Evolutionary conservation across 495 filamentous ascomycete genomes (phyloP).

Genomic region (Penicillium cosmopolitanum): DNA sequence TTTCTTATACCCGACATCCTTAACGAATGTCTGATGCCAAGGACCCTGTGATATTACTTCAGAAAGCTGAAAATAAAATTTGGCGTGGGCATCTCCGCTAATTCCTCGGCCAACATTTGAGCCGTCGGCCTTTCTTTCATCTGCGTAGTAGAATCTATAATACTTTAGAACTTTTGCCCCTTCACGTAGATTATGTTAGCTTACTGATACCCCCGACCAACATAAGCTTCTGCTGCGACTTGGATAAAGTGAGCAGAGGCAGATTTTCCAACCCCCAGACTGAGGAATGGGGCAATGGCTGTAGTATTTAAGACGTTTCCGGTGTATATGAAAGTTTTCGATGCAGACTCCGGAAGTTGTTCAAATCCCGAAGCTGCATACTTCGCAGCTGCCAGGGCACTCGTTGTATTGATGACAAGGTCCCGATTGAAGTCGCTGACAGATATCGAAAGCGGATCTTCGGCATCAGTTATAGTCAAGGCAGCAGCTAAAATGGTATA

Average conservation of each 20-base stretch:
- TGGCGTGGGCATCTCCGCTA: constrained; percentile 44
- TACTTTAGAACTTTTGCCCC: neutral
- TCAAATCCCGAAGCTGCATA: constrained; percentile 44
- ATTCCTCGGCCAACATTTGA: constrained; percentile 25
- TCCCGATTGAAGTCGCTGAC: constrained; percentile 40
- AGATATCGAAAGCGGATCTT: constrained; percentile 38
- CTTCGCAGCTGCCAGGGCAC: constrained; percentile 48
- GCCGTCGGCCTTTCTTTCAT: constrained; percentile 49
- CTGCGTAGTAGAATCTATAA: constrained; percentile 53
- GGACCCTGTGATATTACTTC: constrained; percentile 38
- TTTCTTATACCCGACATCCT: constrained; percentile 43
- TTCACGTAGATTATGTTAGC: no score
- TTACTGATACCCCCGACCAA: constrained; percentile 36
- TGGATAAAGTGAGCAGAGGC: constrained; percentile 49
- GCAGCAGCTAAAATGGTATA: neutral
- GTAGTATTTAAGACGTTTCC: constrained; percentile 48
- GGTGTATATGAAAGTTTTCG: constrained; percentile 53
- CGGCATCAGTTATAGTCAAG: constrained; percentile 16
- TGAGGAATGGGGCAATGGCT: constrained; percentile 34
- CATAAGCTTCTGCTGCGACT: constrained; percentile 42
- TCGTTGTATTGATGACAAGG: constrained; percentile 48
- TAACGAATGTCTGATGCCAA: constrained; percentile 53
- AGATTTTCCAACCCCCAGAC: constrained; percentile 48
- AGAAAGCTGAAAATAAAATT: constrained; percentile 44
- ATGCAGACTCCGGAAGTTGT: constrained; percentile 35